Percentiles rank a stretch among this genome's conserved stretches.
These are phyloP conservation scores for Penicillium carneum DNA, from an alignment of 2,329 filamentous ascomycete genomes.

Conservation along the genomic window DNA sequence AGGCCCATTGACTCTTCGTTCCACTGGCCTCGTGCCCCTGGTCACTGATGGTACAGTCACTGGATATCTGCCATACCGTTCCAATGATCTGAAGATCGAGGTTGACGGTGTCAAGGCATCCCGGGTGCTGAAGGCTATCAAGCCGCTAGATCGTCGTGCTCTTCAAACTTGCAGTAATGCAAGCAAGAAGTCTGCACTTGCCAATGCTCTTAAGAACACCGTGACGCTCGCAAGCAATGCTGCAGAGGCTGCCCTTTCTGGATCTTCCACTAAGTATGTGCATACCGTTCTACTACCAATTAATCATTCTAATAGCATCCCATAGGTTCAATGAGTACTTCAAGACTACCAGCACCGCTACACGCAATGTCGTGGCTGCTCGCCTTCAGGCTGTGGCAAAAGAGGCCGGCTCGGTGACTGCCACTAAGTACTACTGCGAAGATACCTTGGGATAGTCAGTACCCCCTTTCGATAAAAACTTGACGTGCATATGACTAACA, in stretches of 20 bases:
- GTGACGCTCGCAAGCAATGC: constrained; percentile 56
- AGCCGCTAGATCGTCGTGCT: constrained; percentile 53
- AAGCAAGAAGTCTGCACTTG: constrained; percentile 54
- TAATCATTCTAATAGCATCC: neutral
- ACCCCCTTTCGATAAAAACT: neutral
- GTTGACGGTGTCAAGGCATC: constrained; percentile 65
- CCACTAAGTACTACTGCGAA: constrained; percentile 65
- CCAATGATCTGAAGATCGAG: constrained; percentile 65
- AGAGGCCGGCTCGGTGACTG: constrained; percentile 63
- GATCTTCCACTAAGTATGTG: constrained; percentile 41
- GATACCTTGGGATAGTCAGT: constrained; percentile 59
- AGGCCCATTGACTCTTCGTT: constrained; percentile 64
- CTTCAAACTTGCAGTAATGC: constrained; percentile 64
- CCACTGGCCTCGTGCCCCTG: constrained; percentile 64
- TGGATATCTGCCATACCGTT: constrained; percentile 64
- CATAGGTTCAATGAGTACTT: constrained; percentile 61
- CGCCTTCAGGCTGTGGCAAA: constrained; percentile 61
- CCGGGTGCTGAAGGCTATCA: constrained; percentile 58
- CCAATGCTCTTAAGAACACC: constrained; percentile 63
- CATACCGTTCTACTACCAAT: neutral
- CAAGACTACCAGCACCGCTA: constrained; percentile 61
- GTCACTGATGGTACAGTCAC: constrained; percentile 61
- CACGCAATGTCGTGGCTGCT: constrained; percentile 59
- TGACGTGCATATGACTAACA: neutral
- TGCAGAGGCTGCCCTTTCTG: constrained; percentile 58